phyloP scores from a whole-genome alignment of 208 protist genomes.

The Leishmania amazonensis region DNA sequence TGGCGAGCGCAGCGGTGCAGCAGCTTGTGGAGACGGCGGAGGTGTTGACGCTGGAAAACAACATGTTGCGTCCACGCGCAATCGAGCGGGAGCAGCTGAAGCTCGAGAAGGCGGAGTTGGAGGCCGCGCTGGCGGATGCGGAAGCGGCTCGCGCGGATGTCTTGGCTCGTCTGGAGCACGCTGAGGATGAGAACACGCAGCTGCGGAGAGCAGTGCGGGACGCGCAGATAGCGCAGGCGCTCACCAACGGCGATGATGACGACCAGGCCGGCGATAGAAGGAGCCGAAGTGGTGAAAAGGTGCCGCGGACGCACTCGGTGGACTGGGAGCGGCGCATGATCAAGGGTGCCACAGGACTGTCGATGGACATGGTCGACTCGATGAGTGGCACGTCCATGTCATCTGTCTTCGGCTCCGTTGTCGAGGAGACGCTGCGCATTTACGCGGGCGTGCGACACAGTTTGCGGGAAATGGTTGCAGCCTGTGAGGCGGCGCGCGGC shows the following conservation, averaged over 20 bases:
- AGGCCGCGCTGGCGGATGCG: slow-evolving; percentile 18
- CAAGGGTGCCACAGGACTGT: slow-evolving; percentile 47
- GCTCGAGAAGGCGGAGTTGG: slow-evolving; percentile 34
- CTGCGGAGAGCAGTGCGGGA: slow-evolving; percentile 46
- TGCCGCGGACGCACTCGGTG: neutral
- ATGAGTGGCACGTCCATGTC: slow-evolving; percentile 58
- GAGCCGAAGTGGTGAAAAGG: neutral
- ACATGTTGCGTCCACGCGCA: slow-evolving; percentile 44
- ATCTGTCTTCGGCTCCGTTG: slow-evolving; percentile 46
- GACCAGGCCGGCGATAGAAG: neutral
- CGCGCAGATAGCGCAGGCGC: slow-evolving; percentile 30
- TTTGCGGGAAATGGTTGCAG: slow-evolving; percentile 10
- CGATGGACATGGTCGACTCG: slow-evolving; percentile 62
- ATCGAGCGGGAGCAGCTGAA: slow-evolving; percentile 42
- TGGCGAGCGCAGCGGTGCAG: slow-evolving; percentile 24
- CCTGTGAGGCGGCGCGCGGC: slow-evolving; percentile 1
- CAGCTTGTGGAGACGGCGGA: slow-evolving; percentile 24
- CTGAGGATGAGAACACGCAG: slow-evolving; percentile 30
- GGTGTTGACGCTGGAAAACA: slow-evolving; percentile 37
- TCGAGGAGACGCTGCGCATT: slow-evolving; percentile 53
- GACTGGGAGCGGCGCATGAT: slow-evolving; percentile 62
- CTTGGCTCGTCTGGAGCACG: slow-evolving; percentile 12
- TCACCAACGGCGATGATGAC: slow-evolving; percentile 13
- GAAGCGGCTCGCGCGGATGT: slow-evolving; percentile 17
- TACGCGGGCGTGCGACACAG: slow-evolving; percentile 34